Base-by-base conservation (phyloP, 1,284 basidiomycete genomes). In the Cutaneotrichosporon sp. region DNA sequence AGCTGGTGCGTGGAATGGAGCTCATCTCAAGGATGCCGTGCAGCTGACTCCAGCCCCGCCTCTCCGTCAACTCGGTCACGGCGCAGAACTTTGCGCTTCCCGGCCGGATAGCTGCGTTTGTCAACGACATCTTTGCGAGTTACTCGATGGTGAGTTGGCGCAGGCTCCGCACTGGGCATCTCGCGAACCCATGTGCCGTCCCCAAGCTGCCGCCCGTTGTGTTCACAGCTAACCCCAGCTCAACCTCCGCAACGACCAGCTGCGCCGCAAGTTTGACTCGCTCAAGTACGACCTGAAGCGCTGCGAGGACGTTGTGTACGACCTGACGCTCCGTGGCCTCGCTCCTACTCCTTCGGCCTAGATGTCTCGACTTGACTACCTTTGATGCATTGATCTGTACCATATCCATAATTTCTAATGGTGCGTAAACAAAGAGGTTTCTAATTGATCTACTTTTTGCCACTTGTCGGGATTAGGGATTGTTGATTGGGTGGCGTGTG, bases 261-360 rank as follows among this genome's bases (percentile, higher is more conserved):
- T 81, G 31, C 63, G 79, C 58, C 70, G 79, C 36, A 72, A 75
- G 56, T 81, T 81, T 56, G 79, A 81, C 69, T 77, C 76, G 53
- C 67, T 81, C 60, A 81, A 81, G 64, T 81, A 80, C 66, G 79
- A 80, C 58, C 63, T 81, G 45, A 80, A 80, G 70, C 67, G 75
- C 46, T 80, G 79, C 61, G 79, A 81, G 69, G 77, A 80, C 61
- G 79, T 81, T 9, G 77, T 81, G 54, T 81, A 80, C 60, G 79
- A 80, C 58, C 65, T 80, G 43, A 79, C 77, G 4, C 60, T 80
- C 25, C 56, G 56, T 25, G 56, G 56, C 38, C 54, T 56, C 18
- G 49, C 38, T 33, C 25, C 49, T 36, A 24, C 57, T 18, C 52
- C 50, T 36, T 50, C 45, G 3, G 36, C 51, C 7, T 52, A 53